Evolutionary conservation across 495 filamentous ascomycete genomes (phyloP).

Genomic region (Penicillium nucicola): DNA sequence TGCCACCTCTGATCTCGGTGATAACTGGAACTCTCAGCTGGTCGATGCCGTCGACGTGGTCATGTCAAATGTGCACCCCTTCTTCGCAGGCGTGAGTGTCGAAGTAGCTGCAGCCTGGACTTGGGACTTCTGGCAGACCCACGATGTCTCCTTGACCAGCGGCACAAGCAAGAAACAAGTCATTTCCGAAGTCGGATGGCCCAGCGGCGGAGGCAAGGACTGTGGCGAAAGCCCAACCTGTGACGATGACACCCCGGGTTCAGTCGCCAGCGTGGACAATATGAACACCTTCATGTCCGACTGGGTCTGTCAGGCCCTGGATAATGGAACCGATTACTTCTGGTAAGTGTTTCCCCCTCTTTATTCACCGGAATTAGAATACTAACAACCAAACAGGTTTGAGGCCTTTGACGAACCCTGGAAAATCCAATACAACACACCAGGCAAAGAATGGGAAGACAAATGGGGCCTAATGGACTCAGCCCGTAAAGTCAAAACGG

Average conservation of each 20-base stretch:
- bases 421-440: slow-evolving; percentile 72
- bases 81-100: slow-evolving; percentile 80
- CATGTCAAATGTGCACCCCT: slow-evolving; percentile 97
- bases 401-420: slow-evolving; percentile 95
- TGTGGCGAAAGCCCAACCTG: slow-evolving; percentile 62
- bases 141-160: slow-evolving; percentile 58
- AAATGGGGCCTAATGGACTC: slow-evolving; percentile 94
- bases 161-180: slow-evolving; percentile 60
- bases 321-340: slow-evolving; percentile 85
- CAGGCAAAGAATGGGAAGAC: slow-evolving; percentile 82
- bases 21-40: slow-evolving; percentile 74
- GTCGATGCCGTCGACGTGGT: slow-evolving; percentile 72
- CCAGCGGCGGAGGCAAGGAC: slow-evolving; percentile 75
- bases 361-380: background rate
- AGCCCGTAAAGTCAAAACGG: slow-evolving; percentile 78
- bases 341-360: slow-evolving; percentile 54
- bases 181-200: slow-evolving; percentile 93
- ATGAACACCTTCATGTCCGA: slow-evolving; percentile 84
- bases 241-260: slow-evolving; percentile 48
- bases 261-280: slow-evolving; percentile 75
- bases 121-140: slow-evolving; percentile 68
- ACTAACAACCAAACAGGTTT: slow-evolving; percentile 51
- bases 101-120: slow-evolving; percentile 78
- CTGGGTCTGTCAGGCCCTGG: slow-evolving; percentile 78
- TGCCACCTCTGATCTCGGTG: slow-evolving; percentile 87